These are phyloP conservation scores for Podospora fimiseda DNA, from an alignment of 495 filamentous ascomycete genomes.

Conservation along the genomic window DNA sequence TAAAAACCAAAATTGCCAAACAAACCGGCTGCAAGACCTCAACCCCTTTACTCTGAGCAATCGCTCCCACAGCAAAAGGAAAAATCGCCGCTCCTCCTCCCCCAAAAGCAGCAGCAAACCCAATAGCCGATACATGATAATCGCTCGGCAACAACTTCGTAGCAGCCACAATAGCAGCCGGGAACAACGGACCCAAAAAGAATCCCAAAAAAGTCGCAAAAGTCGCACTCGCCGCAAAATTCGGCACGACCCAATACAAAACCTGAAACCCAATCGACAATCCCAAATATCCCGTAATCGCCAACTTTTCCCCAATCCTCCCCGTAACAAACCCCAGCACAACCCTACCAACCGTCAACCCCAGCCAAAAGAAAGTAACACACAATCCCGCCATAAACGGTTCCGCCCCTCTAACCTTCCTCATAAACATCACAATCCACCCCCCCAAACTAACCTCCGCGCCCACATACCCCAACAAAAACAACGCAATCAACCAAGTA, in stretches of 20 bases:
- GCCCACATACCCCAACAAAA: conserved; percentile 76
- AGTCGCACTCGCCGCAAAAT: conserved; percentile 65
- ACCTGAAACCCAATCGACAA: conserved; percentile 64
- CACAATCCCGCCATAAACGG: conserved; percentile 69
- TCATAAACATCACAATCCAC: conserved; percentile 85
- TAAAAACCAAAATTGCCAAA: conserved; percentile 57
- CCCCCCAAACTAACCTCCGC: conserved; percentile 80
- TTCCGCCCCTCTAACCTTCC: conserved; percentile 64
- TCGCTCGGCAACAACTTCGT: conserved; percentile 74
- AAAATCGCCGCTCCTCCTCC: conserved; percentile 72
- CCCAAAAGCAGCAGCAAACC: conserved; percentile 77
- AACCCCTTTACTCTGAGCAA: conserved; percentile 75
- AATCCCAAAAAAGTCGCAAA: conserved; percentile 71
- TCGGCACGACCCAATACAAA: conserved; percentile 77
- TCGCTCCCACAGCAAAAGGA: conserved; percentile 78
- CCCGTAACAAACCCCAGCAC: conserved; percentile 62
- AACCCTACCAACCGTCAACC: conserved; percentile 70
- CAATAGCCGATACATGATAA: conserved; percentile 74
- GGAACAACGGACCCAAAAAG: conserved; percentile 75
- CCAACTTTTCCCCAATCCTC: conserved; percentile 65
- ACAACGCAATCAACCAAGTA: conserved; percentile 71
- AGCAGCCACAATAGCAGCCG: conserved; percentile 69
- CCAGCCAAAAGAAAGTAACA: conserved; percentile 79
- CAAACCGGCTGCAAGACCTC: conserved; percentile 71
- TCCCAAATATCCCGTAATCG: conserved; percentile 52